Conservation (phyloP, 306 rosid genomes). For the Casuarina equisetifolia region DNA sequence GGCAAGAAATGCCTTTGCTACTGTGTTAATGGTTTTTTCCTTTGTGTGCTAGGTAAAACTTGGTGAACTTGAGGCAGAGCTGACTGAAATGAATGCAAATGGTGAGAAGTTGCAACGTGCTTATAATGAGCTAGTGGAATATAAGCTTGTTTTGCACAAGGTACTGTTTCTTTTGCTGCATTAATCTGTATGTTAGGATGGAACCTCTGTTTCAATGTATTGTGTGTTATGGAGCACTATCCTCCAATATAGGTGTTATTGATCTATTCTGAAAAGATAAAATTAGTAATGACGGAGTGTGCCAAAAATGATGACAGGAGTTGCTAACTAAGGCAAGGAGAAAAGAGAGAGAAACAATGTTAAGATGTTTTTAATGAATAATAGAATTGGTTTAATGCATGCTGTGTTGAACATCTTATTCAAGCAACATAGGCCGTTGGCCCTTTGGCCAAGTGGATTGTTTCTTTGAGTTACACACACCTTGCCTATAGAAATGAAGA, state of each 20-base stretch:
- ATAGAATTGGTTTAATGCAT: neutral
- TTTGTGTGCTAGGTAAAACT: constrained; percentile 69
- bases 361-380: neutral
- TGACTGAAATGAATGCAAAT: constrained; percentile 86
- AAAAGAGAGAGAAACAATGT: neutral
- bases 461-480: neutral
- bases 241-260: neutral
- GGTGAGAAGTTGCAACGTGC: constrained; percentile 91
- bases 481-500: neutral
- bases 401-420: neutral
- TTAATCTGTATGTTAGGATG: neutral
- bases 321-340: neutral
- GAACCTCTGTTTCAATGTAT: constrained; percentile 4
- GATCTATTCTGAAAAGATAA: neutral
- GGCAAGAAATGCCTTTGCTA: constrained; percentile 5
- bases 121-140: constrained; percentile 82
- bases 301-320: neutral
- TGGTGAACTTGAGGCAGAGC: constrained; percentile 84
- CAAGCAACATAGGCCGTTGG: neutral
- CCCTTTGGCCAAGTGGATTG: neutral
- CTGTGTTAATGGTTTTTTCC: neutral
- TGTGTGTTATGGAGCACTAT: neutral
- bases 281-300: constrained; percentile 1
- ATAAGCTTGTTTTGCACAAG: constrained; percentile 88
- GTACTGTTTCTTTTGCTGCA: constrained; percentile 39